These are phyloP conservation scores for Brassica napus DNA, from an alignment of 345 rosid species.

Conservation along the genomic window Da-Ae NC_063448.1:10494501-10495000, in stretches of 20 bases:
- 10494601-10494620: conserved; percentile 20
- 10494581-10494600: conserved; percentile 13
- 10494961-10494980: conserved; percentile 80
- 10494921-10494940: neutral
- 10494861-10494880: neutral
- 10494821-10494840: conserved; percentile 86
- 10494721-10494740: conserved; percentile 44
- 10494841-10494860: conserved; percentile 63
- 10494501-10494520: conserved; percentile 16
- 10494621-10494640: conserved; percentile 21
- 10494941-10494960: conserved; percentile 66
- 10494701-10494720: conserved; percentile 30
- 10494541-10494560: conserved; percentile 32
- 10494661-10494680: conserved; percentile 31
- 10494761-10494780: conserved; percentile 44
- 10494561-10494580: conserved; percentile 7
- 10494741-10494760: conserved; percentile 39
- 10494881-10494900: conserved; percentile 3
- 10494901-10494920: neutral
- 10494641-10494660: conserved; percentile 4
- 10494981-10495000: conserved; percentile 76
- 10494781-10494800: conserved; percentile 65
- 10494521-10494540: conserved; percentile 10
- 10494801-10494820: conserved; percentile 78
- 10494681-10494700: conserved; percentile 14